A percentile compares a stretch with the other conserved stretches of the same genome.
phyloP scores from a whole-genome alignment of 371 early-diverging fungal genomes.

The Globomyces sp. region DNA sequence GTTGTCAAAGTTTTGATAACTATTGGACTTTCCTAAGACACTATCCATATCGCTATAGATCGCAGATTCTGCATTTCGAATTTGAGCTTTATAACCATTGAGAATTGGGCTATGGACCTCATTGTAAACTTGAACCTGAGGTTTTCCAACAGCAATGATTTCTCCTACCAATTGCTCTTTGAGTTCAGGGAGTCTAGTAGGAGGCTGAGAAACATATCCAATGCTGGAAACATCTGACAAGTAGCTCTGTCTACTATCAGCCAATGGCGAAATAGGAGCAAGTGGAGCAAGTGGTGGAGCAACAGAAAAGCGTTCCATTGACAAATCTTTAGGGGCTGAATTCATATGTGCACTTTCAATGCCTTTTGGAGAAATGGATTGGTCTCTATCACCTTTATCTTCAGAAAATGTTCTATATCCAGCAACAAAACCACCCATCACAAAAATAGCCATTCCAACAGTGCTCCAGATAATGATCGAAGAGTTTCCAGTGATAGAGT shows the following conservation, averaged over 20 bases:
- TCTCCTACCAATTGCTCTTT: neutral
- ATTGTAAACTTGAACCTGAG: neutral
- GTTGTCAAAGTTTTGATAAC: neutral
- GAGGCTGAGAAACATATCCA: neutral
- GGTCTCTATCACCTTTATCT: neutral
- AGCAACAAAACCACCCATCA: neutral
- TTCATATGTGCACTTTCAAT: neutral
- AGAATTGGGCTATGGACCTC: neutral
- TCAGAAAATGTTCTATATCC: neutral
- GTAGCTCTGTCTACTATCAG: neutral
- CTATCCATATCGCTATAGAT: neutral
- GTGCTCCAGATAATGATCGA: neutral
- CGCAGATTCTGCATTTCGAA: neutral
- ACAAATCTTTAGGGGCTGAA: neutral
- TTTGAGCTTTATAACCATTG: neutral
- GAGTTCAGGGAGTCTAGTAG: neutral
- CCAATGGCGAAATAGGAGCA: neutral
- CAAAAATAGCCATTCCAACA: neutral
- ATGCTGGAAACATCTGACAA: neutral
- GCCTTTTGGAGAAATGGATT: neutral
- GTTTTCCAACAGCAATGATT: neutral
- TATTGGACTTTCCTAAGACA: neutral
- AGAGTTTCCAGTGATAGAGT: neutral
- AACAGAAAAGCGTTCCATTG: neutral
- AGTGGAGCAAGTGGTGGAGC: neutral